phyloP scores from a whole-genome alignment of 192 early-diverging fungal genomes.

The Mortierella alpina region DNA sequence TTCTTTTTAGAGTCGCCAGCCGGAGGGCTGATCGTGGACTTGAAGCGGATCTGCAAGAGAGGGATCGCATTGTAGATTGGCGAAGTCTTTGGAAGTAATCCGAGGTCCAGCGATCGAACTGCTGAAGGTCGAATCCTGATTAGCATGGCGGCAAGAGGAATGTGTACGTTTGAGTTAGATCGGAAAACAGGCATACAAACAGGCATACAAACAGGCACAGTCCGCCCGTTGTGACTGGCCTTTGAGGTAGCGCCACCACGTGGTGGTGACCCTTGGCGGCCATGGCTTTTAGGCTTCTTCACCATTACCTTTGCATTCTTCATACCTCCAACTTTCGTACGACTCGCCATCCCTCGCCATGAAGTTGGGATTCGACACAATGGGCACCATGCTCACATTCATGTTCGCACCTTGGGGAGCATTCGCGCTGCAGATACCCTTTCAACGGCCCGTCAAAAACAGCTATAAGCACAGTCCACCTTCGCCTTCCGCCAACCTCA shows the following conservation, averaged over 20 bases:
- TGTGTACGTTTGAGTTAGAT: not conserved
- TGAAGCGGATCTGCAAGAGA: slow-evolving; percentile 17
- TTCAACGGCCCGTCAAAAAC: slow-evolving; percentile 9
- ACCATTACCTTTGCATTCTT: not conserved
- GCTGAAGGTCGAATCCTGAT: slow-evolving; percentile 9
- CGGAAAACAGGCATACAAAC: too few relatives aligned
- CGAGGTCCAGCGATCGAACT: slow-evolving; percentile 26
- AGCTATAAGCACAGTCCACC: not conserved
- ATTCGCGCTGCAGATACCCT: slow-evolving; percentile 19
- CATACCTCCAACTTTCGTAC: not conserved
- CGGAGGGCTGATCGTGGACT: slow-evolving; percentile 13
- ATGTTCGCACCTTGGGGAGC: slow-evolving; percentile 6
- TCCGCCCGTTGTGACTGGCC: not conserved
- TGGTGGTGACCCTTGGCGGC: not conserved
- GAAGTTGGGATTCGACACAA: slow-evolving; percentile 4
- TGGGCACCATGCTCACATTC: not conserved
- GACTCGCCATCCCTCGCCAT: not conserved
- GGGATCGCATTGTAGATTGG: slow-evolving; percentile 40
- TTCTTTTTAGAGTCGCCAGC: slow-evolving; percentile 22
- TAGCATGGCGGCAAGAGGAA: not conserved
- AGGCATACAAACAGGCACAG: too few relatives aligned
- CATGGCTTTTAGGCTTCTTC: not conserved
- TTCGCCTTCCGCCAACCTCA: not conserved
- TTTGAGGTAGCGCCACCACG: too few relatives aligned
- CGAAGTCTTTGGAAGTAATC: slow-evolving; percentile 33